A percentile compares a stretch with the other conserved stretches of the same genome.
phyloP scores from a whole-genome alignment of 768 basidiomycete species.

The Auriscalpium microsporum region DNA sequence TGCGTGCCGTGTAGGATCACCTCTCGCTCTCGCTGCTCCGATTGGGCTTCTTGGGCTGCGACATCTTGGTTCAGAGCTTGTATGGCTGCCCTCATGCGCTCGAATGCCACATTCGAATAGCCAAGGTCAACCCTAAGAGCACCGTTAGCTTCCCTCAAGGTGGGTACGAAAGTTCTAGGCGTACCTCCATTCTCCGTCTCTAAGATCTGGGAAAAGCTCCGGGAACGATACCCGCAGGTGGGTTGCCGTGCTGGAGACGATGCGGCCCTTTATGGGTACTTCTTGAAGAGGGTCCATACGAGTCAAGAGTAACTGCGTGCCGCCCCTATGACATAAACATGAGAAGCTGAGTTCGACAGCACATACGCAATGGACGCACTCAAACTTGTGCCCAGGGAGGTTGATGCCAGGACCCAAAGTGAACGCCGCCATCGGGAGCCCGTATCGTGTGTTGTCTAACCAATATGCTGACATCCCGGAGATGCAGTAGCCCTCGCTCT shows the following conservation, averaged over 20 bases:
- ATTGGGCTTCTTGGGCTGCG: conserved; percentile 26
- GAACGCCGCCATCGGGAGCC: conserved; percentile 61
- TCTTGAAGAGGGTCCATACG: conserved; percentile 55
- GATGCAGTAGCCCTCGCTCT: conserved; percentile 66
- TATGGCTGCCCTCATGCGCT: conserved; percentile 66
- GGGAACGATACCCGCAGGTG: conserved; percentile 53
- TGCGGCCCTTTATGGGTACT: conserved; percentile 42
- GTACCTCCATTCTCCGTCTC: conserved; percentile 42
- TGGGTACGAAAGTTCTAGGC: neutral
- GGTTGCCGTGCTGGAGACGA: conserved; percentile 40
- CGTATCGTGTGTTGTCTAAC: conserved; percentile 55
- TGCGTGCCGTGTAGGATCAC: conserved; percentile 60
- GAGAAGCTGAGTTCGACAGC: neutral
- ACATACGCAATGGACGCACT: conserved; percentile 35
- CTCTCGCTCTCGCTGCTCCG: conserved; percentile 30
- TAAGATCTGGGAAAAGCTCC: conserved; percentile 32
- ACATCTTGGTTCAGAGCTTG: conserved; percentile 48
- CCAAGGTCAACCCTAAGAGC: conserved; percentile 54
- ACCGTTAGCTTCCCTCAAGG: neutral
- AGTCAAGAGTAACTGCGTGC: conserved; percentile 60
- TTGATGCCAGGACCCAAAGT: conserved; percentile 50
- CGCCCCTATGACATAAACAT: conserved; percentile 39
- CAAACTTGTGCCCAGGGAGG: conserved; percentile 61
- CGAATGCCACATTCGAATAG: conserved; percentile 52
- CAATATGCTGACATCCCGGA: conserved; percentile 60